These are phyloP conservation scores for Liriodendron chinense DNA, from an alignment of 164 flowering plant species.

Conservation along the genomic window DNA sequence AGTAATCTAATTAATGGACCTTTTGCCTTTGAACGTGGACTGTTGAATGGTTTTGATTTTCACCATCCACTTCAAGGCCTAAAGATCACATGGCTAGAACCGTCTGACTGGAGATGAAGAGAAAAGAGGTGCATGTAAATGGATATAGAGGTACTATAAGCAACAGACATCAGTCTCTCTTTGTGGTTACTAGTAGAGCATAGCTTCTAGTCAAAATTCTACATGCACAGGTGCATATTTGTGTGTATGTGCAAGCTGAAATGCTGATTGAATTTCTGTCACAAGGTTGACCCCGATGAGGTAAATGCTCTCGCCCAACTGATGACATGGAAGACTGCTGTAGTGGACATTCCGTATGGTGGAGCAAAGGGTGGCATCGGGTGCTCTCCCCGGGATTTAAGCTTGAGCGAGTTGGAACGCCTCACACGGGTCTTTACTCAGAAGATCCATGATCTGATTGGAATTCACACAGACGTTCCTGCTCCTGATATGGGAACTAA, in stretches of 20 bases:
- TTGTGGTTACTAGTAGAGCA: too few species aligned
- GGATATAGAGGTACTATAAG: too few species aligned
- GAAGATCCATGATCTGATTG: slow-evolving; percentile 82
- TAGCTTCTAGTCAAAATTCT: too few species aligned
- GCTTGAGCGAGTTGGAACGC: slow-evolving; percentile 62
- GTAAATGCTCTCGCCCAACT: slow-evolving; percentile 82
- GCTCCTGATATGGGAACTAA: slow-evolving; percentile 92
- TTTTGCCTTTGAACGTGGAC: too few species aligned
- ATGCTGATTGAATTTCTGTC: background rate
- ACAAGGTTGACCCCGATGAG: slow-evolving; percentile 85
- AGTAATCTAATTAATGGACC: too few species aligned
- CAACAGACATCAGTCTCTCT: too few species aligned
- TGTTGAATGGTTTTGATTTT: too few species aligned
- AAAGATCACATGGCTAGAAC: too few species aligned
- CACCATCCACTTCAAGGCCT: too few species aligned
- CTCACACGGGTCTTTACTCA: slow-evolving; percentile 85
- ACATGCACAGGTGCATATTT: too few species aligned
- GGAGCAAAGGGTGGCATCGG: slow-evolving; percentile 92
- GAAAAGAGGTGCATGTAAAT: too few species aligned
- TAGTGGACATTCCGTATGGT: slow-evolving; percentile 74
- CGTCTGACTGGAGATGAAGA: too few species aligned
- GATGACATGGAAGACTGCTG: slow-evolving; percentile 94
- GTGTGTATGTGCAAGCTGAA: background rate
- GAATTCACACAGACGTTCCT: slow-evolving; percentile 76
- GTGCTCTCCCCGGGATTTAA: slow-evolving; percentile 60